phyloP scores from a whole-genome alignment of 2,329 filamentous ascomycete species.

The Claviceps sorghi region DNA sequence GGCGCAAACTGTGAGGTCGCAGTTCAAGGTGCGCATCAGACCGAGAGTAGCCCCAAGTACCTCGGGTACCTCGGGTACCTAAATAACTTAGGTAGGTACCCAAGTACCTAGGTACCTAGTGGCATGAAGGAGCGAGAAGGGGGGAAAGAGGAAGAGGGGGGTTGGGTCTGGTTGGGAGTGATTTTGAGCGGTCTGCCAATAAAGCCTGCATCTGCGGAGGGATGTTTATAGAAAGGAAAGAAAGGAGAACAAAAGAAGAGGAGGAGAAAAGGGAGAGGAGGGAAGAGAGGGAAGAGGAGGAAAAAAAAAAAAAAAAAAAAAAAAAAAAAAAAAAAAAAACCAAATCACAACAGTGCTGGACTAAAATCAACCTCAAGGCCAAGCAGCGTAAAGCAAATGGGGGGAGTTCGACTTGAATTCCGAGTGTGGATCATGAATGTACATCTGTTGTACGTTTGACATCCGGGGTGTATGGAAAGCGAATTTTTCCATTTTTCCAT shows the following conservation, averaged over 20 bases:
- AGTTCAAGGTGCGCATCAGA: slow-evolving; percentile 12
- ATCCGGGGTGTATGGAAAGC: neutral
- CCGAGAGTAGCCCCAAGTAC: slow-evolving; percentile 6
- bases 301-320: neutral
- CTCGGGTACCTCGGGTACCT: neutral
- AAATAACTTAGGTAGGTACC: neutral
- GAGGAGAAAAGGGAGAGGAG: neutral
- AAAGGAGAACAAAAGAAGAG: neutral
- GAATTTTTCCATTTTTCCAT: neutral
- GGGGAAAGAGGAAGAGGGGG: neutral
- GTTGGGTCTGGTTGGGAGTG: neutral
- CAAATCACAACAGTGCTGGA: neutral
- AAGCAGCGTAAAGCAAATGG: neutral
- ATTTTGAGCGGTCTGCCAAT: neutral
- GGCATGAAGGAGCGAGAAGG: neutral
- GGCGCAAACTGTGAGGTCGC: slow-evolving; percentile 3
- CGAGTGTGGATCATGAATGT: neutral
- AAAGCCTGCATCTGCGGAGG: neutral
- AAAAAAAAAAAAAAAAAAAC: neutral
- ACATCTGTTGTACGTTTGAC: neutral
- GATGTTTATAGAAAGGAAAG: neutral
- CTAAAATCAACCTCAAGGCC: neutral
- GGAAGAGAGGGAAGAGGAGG: neutral
- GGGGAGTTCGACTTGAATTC: neutral
- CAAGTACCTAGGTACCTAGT: neutral